Conservation (phyloP, 305 asterid genomes). For the Nicotiana rustica region DNA sequence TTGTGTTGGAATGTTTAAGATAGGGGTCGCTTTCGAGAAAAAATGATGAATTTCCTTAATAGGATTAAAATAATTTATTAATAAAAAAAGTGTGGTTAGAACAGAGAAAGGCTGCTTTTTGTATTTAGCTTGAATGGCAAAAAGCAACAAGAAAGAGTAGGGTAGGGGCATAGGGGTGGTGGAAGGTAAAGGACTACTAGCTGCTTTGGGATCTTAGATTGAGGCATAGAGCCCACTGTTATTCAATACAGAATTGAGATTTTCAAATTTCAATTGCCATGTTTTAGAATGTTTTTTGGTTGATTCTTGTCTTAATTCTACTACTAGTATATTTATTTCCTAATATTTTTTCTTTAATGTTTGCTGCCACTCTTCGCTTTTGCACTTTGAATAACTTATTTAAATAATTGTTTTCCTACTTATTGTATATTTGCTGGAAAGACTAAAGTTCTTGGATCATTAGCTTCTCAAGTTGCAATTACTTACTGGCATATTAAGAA, state of each 20-base stretch:
- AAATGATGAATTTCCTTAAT: neutral
- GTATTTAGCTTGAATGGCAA: constrained; percentile 25
- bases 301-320: constrained; percentile 16
- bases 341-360: neutral
- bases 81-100: neutral
- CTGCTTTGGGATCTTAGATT: constrained; percentile 21
- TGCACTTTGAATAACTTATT: neutral
- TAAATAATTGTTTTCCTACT: no score
- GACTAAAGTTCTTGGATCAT: neutral
- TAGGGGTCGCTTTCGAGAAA: neutral
- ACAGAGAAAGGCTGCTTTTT: constrained; percentile 17
- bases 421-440: no score
- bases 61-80: constrained; percentile 1
- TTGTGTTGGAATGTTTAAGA: constrained; percentile 5
- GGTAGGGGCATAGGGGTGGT: neutral
- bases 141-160: neutral
- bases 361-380: neutral
- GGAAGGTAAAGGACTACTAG: neutral
- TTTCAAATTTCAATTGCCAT: neutral
- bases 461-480: neutral
- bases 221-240: neutral
- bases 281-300: constrained; percentile 12
- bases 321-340: neutral
- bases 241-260: neutral
- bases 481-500: no score